Percentiles rank a stretch among this genome's conserved stretches.
Evolutionary conservation across 176 grass and related monocot species (phyloP).

Genomic region (Oryza meyeriana): DNA sequence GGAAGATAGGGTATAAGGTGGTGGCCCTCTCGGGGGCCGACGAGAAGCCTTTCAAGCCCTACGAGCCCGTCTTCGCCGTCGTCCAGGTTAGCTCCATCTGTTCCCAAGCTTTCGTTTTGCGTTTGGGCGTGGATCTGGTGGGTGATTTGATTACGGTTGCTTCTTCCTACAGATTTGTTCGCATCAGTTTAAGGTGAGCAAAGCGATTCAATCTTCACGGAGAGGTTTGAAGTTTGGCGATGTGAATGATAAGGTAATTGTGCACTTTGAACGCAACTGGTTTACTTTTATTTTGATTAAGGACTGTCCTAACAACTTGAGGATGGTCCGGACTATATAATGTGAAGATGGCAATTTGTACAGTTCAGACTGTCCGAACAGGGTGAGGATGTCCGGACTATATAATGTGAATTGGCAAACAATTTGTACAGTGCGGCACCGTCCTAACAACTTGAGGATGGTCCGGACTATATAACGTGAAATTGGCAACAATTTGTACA

Average conservation of each 20-base stretch:
- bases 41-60: constrained; percentile 89
- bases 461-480: too few species aligned
- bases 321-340: not conserved
- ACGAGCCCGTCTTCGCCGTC: constrained; percentile 72
- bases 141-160: not conserved
- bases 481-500: too few species aligned
- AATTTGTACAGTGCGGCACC: too few species aligned
- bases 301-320: too few species aligned
- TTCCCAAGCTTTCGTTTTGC: not conserved
- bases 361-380: too few species aligned
- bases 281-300: not conserved
- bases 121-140: constrained; percentile 10
- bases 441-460: too few species aligned
- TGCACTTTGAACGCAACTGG: not conserved
- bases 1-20: constrained; percentile 78
- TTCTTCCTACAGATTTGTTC: constrained; percentile 72
- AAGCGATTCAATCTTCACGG: constrained; percentile 94
- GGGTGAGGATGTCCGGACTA: too few species aligned
- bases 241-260: constrained; percentile 78
- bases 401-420: too few species aligned
- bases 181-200: constrained; percentile 98
- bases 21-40: constrained; percentile 48
- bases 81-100: constrained; percentile 72
- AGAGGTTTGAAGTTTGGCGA: constrained; percentile 92
- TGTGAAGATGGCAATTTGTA: too few species aligned